These are phyloP conservation scores for Emergomyces orientalis DNA, from an alignment of 2,329 filamentous ascomycete species.

Conservation along the genomic window DNA sequence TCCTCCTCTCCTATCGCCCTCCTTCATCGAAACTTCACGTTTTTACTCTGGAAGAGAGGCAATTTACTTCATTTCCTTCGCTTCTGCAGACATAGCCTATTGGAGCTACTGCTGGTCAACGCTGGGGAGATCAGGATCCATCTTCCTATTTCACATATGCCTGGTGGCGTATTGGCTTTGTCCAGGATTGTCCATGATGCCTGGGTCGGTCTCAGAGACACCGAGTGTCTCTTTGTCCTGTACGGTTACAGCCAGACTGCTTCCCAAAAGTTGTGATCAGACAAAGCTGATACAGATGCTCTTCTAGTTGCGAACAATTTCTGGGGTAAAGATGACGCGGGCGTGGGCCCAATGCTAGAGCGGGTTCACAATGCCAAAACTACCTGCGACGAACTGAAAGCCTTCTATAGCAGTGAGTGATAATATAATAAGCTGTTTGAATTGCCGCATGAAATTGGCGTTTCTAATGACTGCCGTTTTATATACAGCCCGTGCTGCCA, in stretches of 20 bases:
- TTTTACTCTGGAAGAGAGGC: neutral
- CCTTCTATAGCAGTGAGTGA: constrained; percentile 70
- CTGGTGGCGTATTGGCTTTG: neutral
- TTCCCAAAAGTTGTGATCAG: neutral
- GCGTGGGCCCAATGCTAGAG: constrained; percentile 80
- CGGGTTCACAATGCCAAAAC: constrained; percentile 92
- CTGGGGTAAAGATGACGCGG: constrained; percentile 98
- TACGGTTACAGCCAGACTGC: constrained; percentile 31
- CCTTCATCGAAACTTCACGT: neutral
- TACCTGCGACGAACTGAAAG: constrained; percentile 85
- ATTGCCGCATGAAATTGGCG: neutral
- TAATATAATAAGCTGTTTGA: neutral
- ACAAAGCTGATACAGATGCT: constrained; percentile 6
- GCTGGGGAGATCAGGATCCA: neutral
- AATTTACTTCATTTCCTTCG: neutral
- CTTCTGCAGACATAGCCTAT: neutral
- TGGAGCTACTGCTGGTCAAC: neutral
- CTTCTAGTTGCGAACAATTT: constrained; percentile 94
- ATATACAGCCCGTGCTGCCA: constrained; percentile 65
- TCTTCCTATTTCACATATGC: neutral
- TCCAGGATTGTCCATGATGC: constrained; percentile 39
- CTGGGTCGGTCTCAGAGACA: constrained; percentile 51
- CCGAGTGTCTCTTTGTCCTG: constrained; percentile 61
- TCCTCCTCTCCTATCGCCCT: neutral
- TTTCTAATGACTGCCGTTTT: neutral